These are phyloP conservation scores for Lycium ferocissimum DNA, from an alignment of 257 asterid species.

Conservation along the genomic window DNA sequence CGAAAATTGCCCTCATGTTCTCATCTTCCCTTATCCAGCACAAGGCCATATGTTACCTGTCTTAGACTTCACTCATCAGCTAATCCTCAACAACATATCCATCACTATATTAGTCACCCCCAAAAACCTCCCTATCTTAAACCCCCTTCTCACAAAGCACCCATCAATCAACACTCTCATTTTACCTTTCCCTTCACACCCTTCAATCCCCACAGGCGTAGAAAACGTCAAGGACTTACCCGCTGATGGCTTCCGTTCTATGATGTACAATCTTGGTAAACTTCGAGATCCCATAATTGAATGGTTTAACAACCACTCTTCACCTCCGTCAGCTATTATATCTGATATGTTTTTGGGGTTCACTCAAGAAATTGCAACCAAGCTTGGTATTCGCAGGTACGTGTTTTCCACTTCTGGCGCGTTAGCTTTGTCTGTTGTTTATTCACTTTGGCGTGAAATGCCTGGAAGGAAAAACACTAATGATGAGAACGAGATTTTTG, in stretches of 20 bases:
- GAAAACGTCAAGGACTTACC: conserved; percentile 79
- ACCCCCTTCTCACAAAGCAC: conserved; percentile 58
- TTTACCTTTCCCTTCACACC: conserved; percentile 67
- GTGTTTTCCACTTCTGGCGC: conserved; percentile 79
- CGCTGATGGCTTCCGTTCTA: conserved; percentile 48
- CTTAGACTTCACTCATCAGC: conserved; percentile 65
- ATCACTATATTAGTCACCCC: conserved; percentile 79
- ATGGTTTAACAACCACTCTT: conserved; percentile 67
- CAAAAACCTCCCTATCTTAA: conserved; percentile 57
- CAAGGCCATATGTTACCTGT: conserved; percentile 91
- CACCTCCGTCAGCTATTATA: conserved; percentile 74
- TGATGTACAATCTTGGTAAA: conserved; percentile 51
- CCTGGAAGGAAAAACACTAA: conserved; percentile 38
- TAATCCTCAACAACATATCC: conserved; percentile 58
- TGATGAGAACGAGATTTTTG: conserved; percentile 45
- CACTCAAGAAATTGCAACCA: conserved; percentile 57
- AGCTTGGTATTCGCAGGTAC: conserved; percentile 58
- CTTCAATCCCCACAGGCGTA: conserved; percentile 65
- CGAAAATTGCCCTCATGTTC: conserved; percentile 48
- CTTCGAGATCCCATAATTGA: conserved; percentile 52
- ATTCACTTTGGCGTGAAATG: conserved; percentile 56
- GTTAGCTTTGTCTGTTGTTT: conserved; percentile 49
- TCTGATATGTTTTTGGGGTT: conserved; percentile 80
- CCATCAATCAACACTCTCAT: conserved; percentile 65
- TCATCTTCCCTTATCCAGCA: conserved; percentile 84